Base-by-base conservation (phyloP, 352 stramenopile species). In the Blastocystis sp. region DNA sequence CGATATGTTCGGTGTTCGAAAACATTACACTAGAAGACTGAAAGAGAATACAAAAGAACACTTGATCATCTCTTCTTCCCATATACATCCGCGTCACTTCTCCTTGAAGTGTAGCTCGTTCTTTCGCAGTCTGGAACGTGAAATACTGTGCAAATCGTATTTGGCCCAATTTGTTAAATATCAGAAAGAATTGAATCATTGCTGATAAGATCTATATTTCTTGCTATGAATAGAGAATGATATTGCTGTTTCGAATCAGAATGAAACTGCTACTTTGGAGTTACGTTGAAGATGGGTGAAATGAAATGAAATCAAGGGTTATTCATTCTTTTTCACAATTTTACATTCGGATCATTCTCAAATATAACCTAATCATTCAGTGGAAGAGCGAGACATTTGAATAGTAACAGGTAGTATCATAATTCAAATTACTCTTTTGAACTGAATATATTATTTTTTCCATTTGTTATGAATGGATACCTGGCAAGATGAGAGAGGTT, bases 301-400 rank as follows among this genome's bases (percentile, higher is more conserved):
- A 2, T 53, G 15, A 18, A 26, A 1, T 26, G 0, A 4, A 2
- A 55, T 56, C 15, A 29, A 54, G 7, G 29, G 9, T 15, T 61
- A 5, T 56, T 55, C 26, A 62, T 47, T 56, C 39, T 61, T 9
- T 29, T 79, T 59, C 13, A 43, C 41, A 79, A 79, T 79, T 79
- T 47, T 62, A 47, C 6, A 26, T 62, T 11, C 41, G 59, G 59
- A 59, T 79, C 29, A 18, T 29, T 55, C 68, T 79, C 68, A 39
- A 79, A 79, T 61, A 79, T 79, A 47, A 47, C 61, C 5, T 11
- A 47, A 59, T 3, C 1, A 93, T 93, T 93, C 92, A 93, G 95
- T 92, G 93, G 90, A 70, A 93, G 93, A 87, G 93, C 93, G 80
- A 95, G 95, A 92, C 93, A 95, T 93, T 95, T 93, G 93, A 34